These are phyloP conservation scores for Paraphoma chrysanthemicola DNA, from an alignment of 2,329 filamentous ascomycete genomes.

Conservation along the genomic window DNA sequence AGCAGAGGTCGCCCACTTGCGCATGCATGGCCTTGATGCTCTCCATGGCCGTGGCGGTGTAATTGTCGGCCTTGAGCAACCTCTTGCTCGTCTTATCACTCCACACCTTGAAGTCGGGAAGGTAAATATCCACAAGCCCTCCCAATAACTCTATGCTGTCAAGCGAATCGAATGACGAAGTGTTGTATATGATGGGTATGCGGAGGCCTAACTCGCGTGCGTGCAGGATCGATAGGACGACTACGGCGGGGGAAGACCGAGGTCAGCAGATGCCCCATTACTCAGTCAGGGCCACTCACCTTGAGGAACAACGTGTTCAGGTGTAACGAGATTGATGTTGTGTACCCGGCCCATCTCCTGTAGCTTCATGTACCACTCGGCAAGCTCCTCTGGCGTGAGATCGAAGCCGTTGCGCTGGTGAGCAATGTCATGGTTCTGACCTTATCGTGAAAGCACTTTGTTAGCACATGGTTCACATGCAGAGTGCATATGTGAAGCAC, in stretches of 20 bases:
- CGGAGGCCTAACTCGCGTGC: constrained; percentile 73
- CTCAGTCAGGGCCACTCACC: neutral
- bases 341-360: constrained; percentile 82
- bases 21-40: constrained; percentile 81
- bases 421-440: constrained; percentile 76
- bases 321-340: constrained; percentile 88
- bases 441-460: constrained; percentile 19
- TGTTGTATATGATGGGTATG: constrained; percentile 84
- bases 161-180: constrained; percentile 79
- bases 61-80: constrained; percentile 80
- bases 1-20: constrained; percentile 83
- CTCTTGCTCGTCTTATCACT: constrained; percentile 69
- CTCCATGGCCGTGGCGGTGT: constrained; percentile 73
- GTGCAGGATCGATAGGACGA: constrained; percentile 76
- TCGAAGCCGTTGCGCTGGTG: constrained; percentile 84
- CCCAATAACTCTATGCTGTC: constrained; percentile 76
- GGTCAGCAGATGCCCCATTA: neutral
- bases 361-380: constrained; percentile 82
- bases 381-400: constrained; percentile 78
- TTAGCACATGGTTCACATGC: neutral
- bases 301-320: constrained; percentile 86
- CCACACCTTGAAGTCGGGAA: constrained; percentile 92
- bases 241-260: constrained; percentile 32
- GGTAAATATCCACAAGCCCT: constrained; percentile 82
- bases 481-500: neutral